Conservation (phyloP, 2,329 filamentous ascomycete species). For the Hirsutella thompsonii region DNA sequence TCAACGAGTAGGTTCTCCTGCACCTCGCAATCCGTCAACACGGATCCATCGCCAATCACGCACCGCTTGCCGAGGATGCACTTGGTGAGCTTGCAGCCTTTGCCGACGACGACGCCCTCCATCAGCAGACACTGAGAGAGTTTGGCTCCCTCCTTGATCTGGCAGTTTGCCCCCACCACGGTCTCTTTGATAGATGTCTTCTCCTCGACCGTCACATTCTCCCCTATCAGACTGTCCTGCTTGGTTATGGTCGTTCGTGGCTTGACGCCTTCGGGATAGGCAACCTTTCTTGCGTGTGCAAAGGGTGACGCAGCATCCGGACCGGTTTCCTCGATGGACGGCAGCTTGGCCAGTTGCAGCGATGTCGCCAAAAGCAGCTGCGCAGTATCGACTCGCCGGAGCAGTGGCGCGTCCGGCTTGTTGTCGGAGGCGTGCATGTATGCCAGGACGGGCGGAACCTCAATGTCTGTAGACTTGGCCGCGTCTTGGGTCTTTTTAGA, state of each 20-base stretch:
- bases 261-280: conserved; percentile 72
- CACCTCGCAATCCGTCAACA: conserved; percentile 82
- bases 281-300: conserved; percentile 66
- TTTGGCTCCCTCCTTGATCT: conserved; percentile 75
- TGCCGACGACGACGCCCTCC: conserved; percentile 79
- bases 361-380: conserved; percentile 71
- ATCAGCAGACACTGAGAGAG: conserved; percentile 82
- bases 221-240: conserved; percentile 69
- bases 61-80: conserved; percentile 76
- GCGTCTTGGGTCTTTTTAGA: not conserved
- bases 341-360: conserved; percentile 74
- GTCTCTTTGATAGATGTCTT: conserved; percentile 87
- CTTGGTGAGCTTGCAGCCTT: conserved; percentile 71
- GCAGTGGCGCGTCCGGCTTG: conserved; percentile 41
- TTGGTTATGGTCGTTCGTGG: conserved; percentile 70
- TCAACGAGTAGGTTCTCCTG: conserved; percentile 83
- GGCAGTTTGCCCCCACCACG: conserved; percentile 77
- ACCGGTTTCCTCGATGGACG: conserved; percentile 52
- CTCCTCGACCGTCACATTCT: conserved; percentile 81
- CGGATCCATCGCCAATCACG: conserved; percentile 68
- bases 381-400: conserved; percentile 80
- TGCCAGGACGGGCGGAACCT: conserved; percentile 62
- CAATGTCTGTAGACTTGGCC: conserved; percentile 7
- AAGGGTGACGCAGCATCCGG: conserved; percentile 52
- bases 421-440: conserved; percentile 58